Evolutionary conservation across 1,284 basidiomycete species (phyloP).

Genomic region (Cystobasidiaceae sp.): DNA sequence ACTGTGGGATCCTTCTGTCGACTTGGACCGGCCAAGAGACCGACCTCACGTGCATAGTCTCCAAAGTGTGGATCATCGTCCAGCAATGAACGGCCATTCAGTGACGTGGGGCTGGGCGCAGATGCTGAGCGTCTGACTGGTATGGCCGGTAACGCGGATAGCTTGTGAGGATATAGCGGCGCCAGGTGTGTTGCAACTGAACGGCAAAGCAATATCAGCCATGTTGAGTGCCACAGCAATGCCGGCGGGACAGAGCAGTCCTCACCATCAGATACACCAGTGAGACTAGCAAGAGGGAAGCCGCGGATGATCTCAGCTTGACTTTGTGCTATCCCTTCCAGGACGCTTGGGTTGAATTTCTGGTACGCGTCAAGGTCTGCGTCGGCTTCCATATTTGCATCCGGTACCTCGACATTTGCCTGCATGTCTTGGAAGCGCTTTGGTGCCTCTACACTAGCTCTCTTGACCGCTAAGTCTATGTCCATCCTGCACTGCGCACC

Average conservation of each 20-base stretch:
- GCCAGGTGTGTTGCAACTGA: slow-evolving; percentile 19
- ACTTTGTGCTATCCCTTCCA: slow-evolving; percentile 9
- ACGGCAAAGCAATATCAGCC: too few relatives aligned
- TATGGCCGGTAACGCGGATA: not conserved
- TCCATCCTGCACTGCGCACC: too few relatives aligned
- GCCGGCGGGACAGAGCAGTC: too few relatives aligned
- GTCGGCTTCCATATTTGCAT: too few relatives aligned
- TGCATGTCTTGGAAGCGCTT: too few relatives aligned
- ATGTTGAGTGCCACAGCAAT: too few relatives aligned
- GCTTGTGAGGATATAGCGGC: not conserved
- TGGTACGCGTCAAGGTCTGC: too few relatives aligned
- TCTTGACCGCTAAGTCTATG: too few relatives aligned
- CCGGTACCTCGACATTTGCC: too few relatives aligned
- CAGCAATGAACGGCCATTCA: too few relatives aligned
- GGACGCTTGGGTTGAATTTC: not conserved
- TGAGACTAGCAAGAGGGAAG: slow-evolving; percentile 16
- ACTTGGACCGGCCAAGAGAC: not conserved
- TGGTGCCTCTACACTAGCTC: too few relatives aligned
- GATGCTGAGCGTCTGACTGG: not conserved
- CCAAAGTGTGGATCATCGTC: not conserved
- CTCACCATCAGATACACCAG: slow-evolving; percentile 7
- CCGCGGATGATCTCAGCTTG: slow-evolving; percentile 27
- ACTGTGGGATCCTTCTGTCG: slow-evolving; percentile 9
- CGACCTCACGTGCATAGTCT: not conserved
- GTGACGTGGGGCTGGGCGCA: not conserved